Base-by-base conservation (phyloP, 23 red algal species). In the Agarophyton chilense region DNA sequence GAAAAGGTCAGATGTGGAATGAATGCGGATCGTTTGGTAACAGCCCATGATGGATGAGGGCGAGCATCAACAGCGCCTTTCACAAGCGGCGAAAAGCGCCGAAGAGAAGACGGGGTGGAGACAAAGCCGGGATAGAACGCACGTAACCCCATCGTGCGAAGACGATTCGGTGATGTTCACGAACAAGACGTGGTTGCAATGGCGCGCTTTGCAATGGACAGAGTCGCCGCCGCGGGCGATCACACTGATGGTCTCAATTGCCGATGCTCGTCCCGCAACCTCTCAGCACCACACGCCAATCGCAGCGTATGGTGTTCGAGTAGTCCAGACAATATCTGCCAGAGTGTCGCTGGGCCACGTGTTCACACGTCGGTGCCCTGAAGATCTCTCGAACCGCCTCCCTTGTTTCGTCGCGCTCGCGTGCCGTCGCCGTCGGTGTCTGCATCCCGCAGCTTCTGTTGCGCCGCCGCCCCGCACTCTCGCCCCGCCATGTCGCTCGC, bases 331-430 rank as follows among this genome's bases (percentile, higher is more conserved):
- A 65, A 65, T 65, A 65, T 65, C 60, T 65, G 60, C 60, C 60
- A 65, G 31, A 18, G 28, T 65, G 60, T 65, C 32, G 31, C 68
- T 29, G 4, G 21, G 33, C 40, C n/a, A 74, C 68, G 68, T 74
- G 68, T 74, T 12, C 68, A 46, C 68, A 74, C 68, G 40, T 5
- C 40, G 33, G 40, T 43, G 68, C 40, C 29, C 68, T 7, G 41
- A 22, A 4, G 68, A 74, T 74, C 68, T 74, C 68, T 74, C 40
- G 18, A 74, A 74, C 68, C 68, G 68, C 68, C 68, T 74, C 68
- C 68, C 68, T 21, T 29, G 10, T 25, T 18, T 33, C 29, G 9
- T 18, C 31, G 26, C 31, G 31, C 31, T 36, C 11, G 31, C 33
- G 16, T 35, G 10, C 56, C 26, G 56, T 32, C 56, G 12, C 60